Evolutionary conservation across 257 asterid genomes (phyloP).

Genomic region (Forsythia suspensa): DNA sequence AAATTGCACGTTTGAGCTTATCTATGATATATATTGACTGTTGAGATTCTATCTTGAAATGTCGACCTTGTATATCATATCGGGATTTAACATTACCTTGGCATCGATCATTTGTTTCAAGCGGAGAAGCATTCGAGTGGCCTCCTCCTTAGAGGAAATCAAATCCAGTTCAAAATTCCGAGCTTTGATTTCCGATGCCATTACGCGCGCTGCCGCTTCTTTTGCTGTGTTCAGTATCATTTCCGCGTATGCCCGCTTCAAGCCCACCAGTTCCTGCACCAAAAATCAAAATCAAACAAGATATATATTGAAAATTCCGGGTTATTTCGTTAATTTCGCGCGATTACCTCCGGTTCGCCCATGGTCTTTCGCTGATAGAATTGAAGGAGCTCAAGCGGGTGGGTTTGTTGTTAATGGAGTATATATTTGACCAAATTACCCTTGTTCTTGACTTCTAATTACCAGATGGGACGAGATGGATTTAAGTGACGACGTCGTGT

Average conservation of each 20-base stretch:
- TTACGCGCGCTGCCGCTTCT: conserved; percentile 77
- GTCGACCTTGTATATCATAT: neutral
- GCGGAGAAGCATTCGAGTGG: conserved; percentile 58
- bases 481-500: neutral
- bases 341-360: conserved; percentile 43
- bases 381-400: neutral
- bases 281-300: conserved; percentile 6
- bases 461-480: neutral
- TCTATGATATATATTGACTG: no score
- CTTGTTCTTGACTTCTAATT: neutral
- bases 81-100: conserved; percentile 36
- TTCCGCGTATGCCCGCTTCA: conserved; percentile 68
- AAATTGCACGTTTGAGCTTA: no score
- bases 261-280: conserved; percentile 49
- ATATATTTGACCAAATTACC: neutral
- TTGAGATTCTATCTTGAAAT: no score
- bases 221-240: conserved; percentile 71
- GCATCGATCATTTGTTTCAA: conserved; percentile 59
- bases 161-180: conserved; percentile 53
- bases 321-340: neutral
- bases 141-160: conserved; percentile 49
- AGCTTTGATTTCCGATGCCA: conserved; percentile 59
- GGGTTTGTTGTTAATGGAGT: neutral
- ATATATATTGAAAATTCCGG: neutral
- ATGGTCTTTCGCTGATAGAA: conserved; percentile 15